A percentile compares a stretch with the other conserved stretches of the same genome.
Evolutionary conservation across 2,329 filamentous ascomycete genomes (phyloP).

Genomic region (Daldinia eschscholtzii): DNA sequence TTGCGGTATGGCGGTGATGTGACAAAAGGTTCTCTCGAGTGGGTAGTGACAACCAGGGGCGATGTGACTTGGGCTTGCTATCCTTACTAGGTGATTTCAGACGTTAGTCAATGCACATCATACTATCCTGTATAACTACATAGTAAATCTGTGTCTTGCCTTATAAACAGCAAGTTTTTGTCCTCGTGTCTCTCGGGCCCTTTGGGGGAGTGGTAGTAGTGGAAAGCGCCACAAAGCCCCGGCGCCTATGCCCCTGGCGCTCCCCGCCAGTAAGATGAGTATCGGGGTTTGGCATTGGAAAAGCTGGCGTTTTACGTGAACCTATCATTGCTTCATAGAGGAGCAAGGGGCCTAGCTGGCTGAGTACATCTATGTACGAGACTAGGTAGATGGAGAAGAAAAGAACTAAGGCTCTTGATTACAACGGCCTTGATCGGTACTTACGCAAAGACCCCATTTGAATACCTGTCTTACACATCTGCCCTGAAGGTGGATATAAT

Average conservation of each 20-base stretch:
- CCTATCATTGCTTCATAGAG: slow-evolving; percentile 26
- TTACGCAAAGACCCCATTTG: not conserved
- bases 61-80: slow-evolving; percentile 23
- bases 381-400: not conserved
- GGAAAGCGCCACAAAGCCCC: slow-evolving; percentile 13
- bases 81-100: slow-evolving; percentile 3
- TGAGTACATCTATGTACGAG: not conserved
- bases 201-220: not conserved
- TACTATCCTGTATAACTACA: not conserved
- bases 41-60: slow-evolving; percentile 34
- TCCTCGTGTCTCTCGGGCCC: slow-evolving; percentile 12
- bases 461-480: not conserved
- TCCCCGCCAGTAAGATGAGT: slow-evolving; percentile 23
- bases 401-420: not conserved
- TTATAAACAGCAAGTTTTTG: not conserved
- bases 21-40: slow-evolving; percentile 26
- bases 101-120: not conserved
- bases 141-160: slow-evolving; percentile 7
- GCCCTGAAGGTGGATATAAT: not conserved
- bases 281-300: slow-evolving; percentile 22
- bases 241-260: slow-evolving; percentile 16
- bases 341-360: slow-evolving; percentile 4
- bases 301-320: slow-evolving; percentile 25
- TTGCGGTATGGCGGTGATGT: slow-evolving; percentile 31
- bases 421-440: no score